These are phyloP conservation scores for Dittrichia graveolens DNA, from an alignment of 129 eudicot species.

Conservation along the genomic window DNA sequence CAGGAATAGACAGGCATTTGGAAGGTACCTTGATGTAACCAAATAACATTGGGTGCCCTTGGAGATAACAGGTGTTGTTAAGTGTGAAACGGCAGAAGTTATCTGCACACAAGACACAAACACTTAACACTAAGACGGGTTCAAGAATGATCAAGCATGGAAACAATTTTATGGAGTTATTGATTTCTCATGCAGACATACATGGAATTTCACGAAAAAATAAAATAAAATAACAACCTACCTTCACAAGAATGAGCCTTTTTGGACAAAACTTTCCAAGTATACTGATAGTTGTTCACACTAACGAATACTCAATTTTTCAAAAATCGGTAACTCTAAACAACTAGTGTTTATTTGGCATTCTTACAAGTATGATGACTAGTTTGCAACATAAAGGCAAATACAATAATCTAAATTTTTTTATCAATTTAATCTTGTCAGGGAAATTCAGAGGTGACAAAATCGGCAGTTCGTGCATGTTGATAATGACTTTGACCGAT, in stretches of 20 bases:
- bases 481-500: background rate
- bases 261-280: background rate
- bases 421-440: background rate
- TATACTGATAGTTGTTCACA: background rate
- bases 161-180: background rate
- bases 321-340: background rate
- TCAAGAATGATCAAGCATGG: background rate
- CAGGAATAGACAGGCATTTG: background rate
- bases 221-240: background rate
- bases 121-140: background rate
- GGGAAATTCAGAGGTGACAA: background rate
- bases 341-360: background rate
- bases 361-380: background rate
- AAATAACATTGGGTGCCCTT: constrained; percentile 76
- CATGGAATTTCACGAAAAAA: background rate
- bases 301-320: background rate
- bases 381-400: background rate
- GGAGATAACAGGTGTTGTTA: constrained; percentile 46
- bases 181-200: background rate
- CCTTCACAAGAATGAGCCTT: background rate
- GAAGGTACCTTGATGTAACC: constrained; percentile 56
- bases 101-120: constrained; percentile 51
- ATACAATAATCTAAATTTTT: background rate
- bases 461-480: background rate
- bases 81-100: constrained; percentile 69